Conservation (phyloP, 1,284 basidiomycete genomes). For the Irpex lacteus region DNA sequence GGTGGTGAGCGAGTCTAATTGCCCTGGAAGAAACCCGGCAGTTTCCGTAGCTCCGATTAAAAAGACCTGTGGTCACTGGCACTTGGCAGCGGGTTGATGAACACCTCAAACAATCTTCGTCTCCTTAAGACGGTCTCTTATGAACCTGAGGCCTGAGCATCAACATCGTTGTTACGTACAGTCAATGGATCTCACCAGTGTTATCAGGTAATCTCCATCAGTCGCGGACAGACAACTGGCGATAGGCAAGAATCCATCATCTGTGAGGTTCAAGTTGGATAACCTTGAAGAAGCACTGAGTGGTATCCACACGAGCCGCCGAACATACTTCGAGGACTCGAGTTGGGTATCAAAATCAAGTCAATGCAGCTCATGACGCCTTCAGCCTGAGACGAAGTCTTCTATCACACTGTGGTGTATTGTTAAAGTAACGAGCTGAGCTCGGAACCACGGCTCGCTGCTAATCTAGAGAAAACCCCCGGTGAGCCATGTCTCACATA, state of each 20-base stretch:
- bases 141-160: background rate
- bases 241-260: background rate
- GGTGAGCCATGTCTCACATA: background rate
- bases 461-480: background rate
- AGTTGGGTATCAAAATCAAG: background rate
- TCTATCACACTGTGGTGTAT: background rate
- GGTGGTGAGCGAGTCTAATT: constrained; percentile 1
- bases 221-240: background rate
- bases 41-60: background rate
- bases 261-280: background rate
- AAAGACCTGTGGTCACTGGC: background rate
- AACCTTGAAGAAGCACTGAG: background rate
- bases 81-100: background rate
- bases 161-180: background rate
- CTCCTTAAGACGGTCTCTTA: background rate
- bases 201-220: background rate
- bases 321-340: background rate
- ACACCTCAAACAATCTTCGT: background rate
- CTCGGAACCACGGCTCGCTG: background rate
- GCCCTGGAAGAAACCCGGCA: background rate
- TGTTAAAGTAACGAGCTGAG: background rate
- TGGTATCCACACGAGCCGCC: background rate
- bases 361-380: background rate
- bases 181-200: background rate
- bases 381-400: background rate